These are phyloP conservation scores for Penicillium dipodomyicola DNA, from an alignment of 495 filamentous ascomycete species.

Conservation along the genomic window DNA sequence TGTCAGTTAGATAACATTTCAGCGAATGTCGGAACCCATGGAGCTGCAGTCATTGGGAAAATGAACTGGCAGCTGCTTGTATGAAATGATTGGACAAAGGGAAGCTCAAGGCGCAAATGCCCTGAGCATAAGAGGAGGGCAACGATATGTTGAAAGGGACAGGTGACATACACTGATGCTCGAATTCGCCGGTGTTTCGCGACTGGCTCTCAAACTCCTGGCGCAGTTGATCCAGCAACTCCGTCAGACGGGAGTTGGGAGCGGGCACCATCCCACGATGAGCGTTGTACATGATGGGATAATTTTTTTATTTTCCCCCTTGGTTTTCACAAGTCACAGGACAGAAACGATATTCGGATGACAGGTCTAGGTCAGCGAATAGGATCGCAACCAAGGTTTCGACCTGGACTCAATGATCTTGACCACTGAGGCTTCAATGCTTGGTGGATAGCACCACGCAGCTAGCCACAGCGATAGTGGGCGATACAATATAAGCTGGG, in stretches of 20 bases:
- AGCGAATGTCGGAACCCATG: conserved; percentile 28
- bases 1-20: conserved; percentile 32
- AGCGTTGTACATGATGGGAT: conserved; percentile 75
- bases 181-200: conserved; percentile 73
- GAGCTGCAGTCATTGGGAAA: conserved; percentile 17
- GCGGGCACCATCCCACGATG: conserved; percentile 79
- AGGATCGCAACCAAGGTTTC: conserved; percentile 16
- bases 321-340: neutral
- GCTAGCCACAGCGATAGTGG: conserved; percentile 24
- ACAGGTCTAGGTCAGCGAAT: conserved; percentile 11
- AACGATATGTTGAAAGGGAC: conserved; percentile 6
- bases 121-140: neutral
- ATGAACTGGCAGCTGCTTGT: conserved; percentile 12
- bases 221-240: conserved; percentile 87
- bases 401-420: conserved; percentile 17
- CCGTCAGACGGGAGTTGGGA: conserved; percentile 75
- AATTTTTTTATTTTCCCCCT: neutral
- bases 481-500: conserved; percentile 6
- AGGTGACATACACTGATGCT: conserved; percentile 77
- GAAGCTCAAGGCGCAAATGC: neutral
- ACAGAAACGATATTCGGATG: conserved; percentile 1
- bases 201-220: conserved; percentile 84
- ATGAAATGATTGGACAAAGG: neutral
- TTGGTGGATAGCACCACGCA: conserved; percentile 32
- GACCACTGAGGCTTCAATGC: conserved; percentile 24